Evolutionary conservation across 495 filamentous ascomycete genomes (phyloP), one percentile per base, ranked within the genome.

Genomic region (Usnea hakonensis): DNA sequence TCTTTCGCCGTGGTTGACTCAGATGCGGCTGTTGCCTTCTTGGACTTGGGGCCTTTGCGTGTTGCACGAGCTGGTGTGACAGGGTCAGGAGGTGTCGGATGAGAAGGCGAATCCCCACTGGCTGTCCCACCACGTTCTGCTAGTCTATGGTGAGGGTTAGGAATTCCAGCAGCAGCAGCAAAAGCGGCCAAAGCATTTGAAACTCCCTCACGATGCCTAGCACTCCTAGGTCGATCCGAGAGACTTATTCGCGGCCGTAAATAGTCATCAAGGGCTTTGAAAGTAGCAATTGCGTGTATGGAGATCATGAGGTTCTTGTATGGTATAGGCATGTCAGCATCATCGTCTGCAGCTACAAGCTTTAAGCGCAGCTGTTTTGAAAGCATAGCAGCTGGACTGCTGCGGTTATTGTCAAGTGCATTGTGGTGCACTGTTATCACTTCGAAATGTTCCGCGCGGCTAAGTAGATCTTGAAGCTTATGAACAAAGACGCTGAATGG

Each of bases 201-300:
- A 52, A 90, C 73, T 9, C 83, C 81, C 41, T 95, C 91, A 28
- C 90, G 79, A 53, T 75, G 76, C 64, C 88, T 81, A 32, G 86
- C 79, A 11, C 77, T 79, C 57, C 87, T 82, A 30, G 94, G 89
- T 19, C 91, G 85, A 63, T 97, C 93, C 0, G 89, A 85, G 26
- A 95, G 67, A 67, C 79, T 90, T 59, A 99, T 96, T 58, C 93
- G 80, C 3, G 95, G 94, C 57, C 93, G 85, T 48, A 99, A 78
- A 75, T 97, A 99, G 71, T 99, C 95, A 69, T 97, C 94, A 35
- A 99, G 76, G 3, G 94, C 88, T 71, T 97, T 97, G 75, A 99
- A 97, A 0, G 91, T 96, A 11, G 95, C 93, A 71, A 99, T 97
- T 35, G 95, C 95, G 74, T 99, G 95, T 64, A 99, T 97, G 7